A percentile compares a stretch with the other conserved stretches of the same genome.
Conservation (phyloP, 805 yeast genomes). For the Cyberlindnera americana region DNA sequence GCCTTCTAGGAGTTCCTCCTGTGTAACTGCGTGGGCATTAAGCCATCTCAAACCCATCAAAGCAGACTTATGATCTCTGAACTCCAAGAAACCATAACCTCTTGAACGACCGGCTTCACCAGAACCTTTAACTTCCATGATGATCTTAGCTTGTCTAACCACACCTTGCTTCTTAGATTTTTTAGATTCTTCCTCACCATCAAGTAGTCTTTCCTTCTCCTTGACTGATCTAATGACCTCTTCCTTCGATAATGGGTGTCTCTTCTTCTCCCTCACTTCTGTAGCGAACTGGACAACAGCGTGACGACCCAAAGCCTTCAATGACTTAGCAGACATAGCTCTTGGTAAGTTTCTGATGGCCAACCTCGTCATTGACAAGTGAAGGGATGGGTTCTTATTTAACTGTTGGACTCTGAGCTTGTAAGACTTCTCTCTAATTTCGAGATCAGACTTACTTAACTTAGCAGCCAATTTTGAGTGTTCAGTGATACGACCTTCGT, state of each 20-base stretch:
- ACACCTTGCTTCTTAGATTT: slow-evolving; percentile 81
- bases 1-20: slow-evolving; percentile 69
- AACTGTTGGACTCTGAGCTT: slow-evolving; percentile 84
- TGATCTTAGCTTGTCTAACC: slow-evolving; percentile 88
- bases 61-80: slow-evolving; percentile 86
- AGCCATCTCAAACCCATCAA: slow-evolving; percentile 96
- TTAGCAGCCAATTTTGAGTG: slow-evolving; percentile 73
- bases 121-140: slow-evolving; percentile 86
- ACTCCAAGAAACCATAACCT: slow-evolving; percentile 96
- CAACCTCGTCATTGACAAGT: slow-evolving; percentile 89
- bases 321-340: slow-evolving; percentile 80
- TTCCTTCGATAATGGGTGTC: slow-evolving; percentile 88
- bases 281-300: slow-evolving; percentile 93
- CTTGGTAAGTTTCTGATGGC: slow-evolving; percentile 94
- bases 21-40: slow-evolving; percentile 83
- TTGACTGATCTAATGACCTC: slow-evolving; percentile 78
- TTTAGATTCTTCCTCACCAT: slow-evolving; percentile 45
- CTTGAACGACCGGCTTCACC: slow-evolving; percentile 88
- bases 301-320: slow-evolving; percentile 89
- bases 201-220: slow-evolving; percentile 46
- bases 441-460: slow-evolving; percentile 70
- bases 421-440: slow-evolving; percentile 83
- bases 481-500: slow-evolving; percentile 89
- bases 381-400: slow-evolving; percentile 85
- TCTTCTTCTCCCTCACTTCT: slow-evolving; percentile 67